Percentiles rank a stretch among this genome's conserved stretches.
Conservation (phyloP, 208 protist genomes). For the Wallacemonas sp. region DNA sequence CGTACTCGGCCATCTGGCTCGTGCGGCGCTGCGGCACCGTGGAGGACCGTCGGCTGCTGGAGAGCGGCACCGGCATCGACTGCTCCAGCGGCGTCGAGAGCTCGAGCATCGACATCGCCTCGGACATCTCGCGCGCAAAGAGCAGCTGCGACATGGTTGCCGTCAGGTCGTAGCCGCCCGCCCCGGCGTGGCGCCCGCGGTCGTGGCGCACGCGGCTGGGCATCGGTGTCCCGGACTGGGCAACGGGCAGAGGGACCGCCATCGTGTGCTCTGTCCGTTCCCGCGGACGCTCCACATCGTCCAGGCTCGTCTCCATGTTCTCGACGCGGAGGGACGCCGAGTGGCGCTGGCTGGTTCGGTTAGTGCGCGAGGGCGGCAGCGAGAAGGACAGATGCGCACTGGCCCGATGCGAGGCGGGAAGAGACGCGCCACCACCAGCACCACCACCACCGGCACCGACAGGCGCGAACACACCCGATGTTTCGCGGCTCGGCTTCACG, state of each 20-base stretch:
- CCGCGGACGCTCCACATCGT: no score
- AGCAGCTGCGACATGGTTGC: slow-evolving; percentile 5
- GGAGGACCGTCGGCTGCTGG: background rate
- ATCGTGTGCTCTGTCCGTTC: no score
- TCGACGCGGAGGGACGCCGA: background rate
- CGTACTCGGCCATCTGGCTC: background rate
- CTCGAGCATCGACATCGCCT: slow-evolving; percentile 11
- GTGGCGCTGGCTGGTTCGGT: background rate
- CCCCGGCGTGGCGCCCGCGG: background rate
- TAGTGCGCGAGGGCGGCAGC: background rate
- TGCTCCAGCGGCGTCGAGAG: background rate
- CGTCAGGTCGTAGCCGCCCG: no score
- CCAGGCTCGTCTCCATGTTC: no score
- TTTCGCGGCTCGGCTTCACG: background rate
- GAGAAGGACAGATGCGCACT: background rate
- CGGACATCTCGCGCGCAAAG: slow-evolving; percentile 13
- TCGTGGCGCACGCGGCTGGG: background rate
- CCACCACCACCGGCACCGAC: background rate
- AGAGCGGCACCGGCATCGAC: background rate
- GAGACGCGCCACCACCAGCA: background rate
- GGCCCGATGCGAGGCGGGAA: background rate
- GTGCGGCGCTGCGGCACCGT: background rate
- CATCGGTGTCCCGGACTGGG: background rate
- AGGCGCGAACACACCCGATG: background rate
- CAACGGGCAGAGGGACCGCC: no score